Conservation (phyloP, 352 stramenopile genomes). For the Phytophthora constricta region DNA sequence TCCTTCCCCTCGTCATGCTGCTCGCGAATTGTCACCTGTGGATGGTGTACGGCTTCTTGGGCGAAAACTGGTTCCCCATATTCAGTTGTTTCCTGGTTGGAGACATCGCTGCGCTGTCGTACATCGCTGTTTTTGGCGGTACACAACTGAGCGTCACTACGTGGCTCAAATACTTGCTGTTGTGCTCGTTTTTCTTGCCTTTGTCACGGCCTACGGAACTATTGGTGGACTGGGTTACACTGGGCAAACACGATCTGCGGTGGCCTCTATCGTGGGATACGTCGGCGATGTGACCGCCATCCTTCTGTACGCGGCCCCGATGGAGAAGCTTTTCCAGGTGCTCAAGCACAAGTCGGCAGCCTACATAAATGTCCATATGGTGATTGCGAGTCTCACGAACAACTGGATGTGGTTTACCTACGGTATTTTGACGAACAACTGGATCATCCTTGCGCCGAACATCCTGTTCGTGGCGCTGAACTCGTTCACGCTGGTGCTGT, state of each 20-base stretch:
- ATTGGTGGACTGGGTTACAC: slow-evolving; percentile 39
- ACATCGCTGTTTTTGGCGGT: slow-evolving; percentile 39
- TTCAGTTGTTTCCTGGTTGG: slow-evolving; percentile 40
- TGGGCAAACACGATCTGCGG: slow-evolving; percentile 27
- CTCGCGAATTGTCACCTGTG: slow-evolving; percentile 23
- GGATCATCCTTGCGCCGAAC: slow-evolving; percentile 40
- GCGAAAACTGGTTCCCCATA: slow-evolving; percentile 37
- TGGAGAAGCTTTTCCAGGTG: slow-evolving; percentile 50
- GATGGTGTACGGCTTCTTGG: slow-evolving; percentile 42
- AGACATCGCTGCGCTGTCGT: slow-evolving; percentile 33
- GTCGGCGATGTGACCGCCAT: slow-evolving; percentile 38
- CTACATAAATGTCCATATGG: slow-evolving; percentile 60
- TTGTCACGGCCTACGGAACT: slow-evolving; percentile 44
- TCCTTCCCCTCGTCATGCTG: slow-evolving; percentile 25
- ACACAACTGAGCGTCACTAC: slow-evolving; percentile 34
- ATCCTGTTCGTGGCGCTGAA: slow-evolving; percentile 41
- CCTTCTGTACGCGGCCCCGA: slow-evolving; percentile 43
- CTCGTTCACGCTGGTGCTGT: slow-evolving; percentile 36
- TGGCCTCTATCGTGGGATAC: slow-evolving; percentile 33
- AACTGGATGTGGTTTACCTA: slow-evolving; percentile 49
- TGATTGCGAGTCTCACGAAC: slow-evolving; percentile 47
- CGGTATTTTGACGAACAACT: slow-evolving; percentile 36
- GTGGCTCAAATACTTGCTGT: slow-evolving; percentile 25
- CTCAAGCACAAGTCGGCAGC: slow-evolving; percentile 43
- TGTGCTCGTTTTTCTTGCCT: slow-evolving; percentile 21